Percentiles rank a stretch among this genome's conserved stretches.
These are phyloP conservation scores for Puccinia coronata DNA, from an alignment of 1,284 basidiomycete species.

Conservation along the genomic window DNA sequence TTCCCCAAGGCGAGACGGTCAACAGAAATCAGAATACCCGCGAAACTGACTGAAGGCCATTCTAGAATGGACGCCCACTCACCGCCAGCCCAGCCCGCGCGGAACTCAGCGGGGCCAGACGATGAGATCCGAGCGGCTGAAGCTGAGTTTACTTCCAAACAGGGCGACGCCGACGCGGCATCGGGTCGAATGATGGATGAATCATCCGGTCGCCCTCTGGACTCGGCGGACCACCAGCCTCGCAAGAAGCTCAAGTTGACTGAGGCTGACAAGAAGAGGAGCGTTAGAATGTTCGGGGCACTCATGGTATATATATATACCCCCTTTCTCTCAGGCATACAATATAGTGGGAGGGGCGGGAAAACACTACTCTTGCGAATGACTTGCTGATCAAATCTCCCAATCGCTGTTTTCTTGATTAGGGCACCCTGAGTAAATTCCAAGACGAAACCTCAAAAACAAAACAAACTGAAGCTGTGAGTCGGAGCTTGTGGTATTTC, in stretches of 20 bases:
- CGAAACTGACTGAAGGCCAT: no score
- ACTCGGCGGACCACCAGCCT: slow-evolving; percentile 32
- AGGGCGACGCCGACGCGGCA: neutral
- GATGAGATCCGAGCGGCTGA: slow-evolving; percentile 39
- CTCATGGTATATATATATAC: slow-evolving; percentile 41
- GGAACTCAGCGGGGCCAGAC: neutral
- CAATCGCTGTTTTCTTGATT: neutral
- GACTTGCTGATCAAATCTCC: neutral
- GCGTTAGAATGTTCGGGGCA: slow-evolving; percentile 47
- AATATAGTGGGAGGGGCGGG: neutral
- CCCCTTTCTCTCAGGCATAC: neutral
- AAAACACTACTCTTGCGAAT: neutral
- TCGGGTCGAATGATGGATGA: slow-evolving; percentile 6
- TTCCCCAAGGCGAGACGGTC: no score
- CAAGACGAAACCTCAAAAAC: slow-evolving; percentile 45
- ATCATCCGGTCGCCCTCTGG: neutral
- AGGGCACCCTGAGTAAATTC: slow-evolving; percentile 49
- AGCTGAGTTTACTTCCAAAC: slow-evolving; percentile 31
- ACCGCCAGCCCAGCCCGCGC: neutral
- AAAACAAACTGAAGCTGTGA: slow-evolving; percentile 48
- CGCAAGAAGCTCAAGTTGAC: slow-evolving; percentile 47
- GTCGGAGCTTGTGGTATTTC: neutral
- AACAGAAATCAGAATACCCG: no score
- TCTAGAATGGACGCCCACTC: neutral
- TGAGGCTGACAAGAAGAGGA: slow-evolving; percentile 49